Conservation (phyloP, 768 basidiomycete genomes). For the Scleroderma citrinum region DNA sequence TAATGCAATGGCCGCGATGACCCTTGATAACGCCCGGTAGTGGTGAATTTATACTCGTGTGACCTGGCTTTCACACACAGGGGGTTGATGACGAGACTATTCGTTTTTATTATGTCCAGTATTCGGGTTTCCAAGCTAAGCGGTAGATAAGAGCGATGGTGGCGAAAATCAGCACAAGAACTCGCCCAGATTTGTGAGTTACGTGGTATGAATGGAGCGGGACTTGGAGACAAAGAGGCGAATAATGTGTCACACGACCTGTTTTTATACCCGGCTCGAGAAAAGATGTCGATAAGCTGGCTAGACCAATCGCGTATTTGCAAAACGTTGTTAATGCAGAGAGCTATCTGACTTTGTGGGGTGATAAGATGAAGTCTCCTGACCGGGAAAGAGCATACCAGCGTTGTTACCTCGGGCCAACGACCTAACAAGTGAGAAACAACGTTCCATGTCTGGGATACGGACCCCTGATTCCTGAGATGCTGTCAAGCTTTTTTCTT, state of each 20-base stretch:
- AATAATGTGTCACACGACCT: background rate
- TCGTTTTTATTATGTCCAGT: background rate
- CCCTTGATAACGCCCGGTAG: background rate
- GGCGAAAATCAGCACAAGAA: background rate
- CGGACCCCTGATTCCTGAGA: no score
- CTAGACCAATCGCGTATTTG: background rate
- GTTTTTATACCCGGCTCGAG: background rate
- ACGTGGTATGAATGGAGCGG: background rate
- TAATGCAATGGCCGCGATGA: background rate
- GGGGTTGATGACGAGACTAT: background rate
- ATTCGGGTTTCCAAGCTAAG: background rate
- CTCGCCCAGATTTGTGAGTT: background rate
- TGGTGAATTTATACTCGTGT: background rate
- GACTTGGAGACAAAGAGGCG: background rate
- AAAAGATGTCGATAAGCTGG: background rate
- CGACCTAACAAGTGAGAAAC: no score
- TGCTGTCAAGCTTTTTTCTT: no score
- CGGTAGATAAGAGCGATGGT: background rate
- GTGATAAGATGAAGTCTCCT: background rate
- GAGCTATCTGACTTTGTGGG: background rate
- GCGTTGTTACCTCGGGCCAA: background rate
- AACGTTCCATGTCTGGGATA: no score
- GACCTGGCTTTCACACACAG: background rate
- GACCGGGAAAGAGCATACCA: background rate
- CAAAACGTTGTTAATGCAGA: background rate